phyloP scores from a whole-genome alignment of 2,329 filamentous ascomycete genomes.

The Monosporascus cannonballus region DNA sequence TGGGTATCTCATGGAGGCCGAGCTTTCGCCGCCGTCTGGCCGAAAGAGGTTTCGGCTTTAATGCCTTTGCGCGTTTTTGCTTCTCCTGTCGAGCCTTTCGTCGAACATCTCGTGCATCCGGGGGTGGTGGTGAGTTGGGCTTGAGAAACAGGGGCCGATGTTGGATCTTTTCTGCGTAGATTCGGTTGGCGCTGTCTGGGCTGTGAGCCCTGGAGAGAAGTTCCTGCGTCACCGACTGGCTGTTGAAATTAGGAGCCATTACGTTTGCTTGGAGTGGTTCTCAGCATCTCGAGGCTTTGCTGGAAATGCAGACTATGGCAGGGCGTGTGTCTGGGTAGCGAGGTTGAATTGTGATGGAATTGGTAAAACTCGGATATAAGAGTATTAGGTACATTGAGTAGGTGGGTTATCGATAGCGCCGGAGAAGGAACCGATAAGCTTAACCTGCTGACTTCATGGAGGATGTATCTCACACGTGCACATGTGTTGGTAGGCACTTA shows the following conservation, averaged over 20 bases:
- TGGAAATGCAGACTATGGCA: no score
- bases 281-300: no score
- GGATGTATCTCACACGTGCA: no score
- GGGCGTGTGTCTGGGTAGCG: no score
- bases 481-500: no score
- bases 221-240: constrained; percentile 44
- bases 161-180: constrained; percentile 78
- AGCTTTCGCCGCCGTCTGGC: constrained; percentile 70
- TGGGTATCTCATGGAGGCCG: constrained; percentile 68
- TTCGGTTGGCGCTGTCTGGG: constrained; percentile 60
- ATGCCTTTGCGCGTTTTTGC: constrained; percentile 36
- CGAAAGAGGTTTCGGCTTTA: constrained; percentile 64
- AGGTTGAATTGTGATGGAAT: no score
- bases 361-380: no score
- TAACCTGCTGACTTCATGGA: no score
- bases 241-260: constrained; percentile 29
- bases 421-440: no score
- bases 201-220: constrained; percentile 77
- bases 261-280: neutral
- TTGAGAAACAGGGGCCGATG: constrained; percentile 75
- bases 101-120: constrained; percentile 49
- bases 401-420: no score
- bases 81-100: constrained; percentile 44
- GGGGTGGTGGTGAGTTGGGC: constrained; percentile 61
- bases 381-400: no score